Evolutionary conservation across 2,329 filamentous ascomycete genomes (phyloP), one percentile per base, ranked within the genome.

Genomic region (Clonostachys chloroleuca): DNA sequence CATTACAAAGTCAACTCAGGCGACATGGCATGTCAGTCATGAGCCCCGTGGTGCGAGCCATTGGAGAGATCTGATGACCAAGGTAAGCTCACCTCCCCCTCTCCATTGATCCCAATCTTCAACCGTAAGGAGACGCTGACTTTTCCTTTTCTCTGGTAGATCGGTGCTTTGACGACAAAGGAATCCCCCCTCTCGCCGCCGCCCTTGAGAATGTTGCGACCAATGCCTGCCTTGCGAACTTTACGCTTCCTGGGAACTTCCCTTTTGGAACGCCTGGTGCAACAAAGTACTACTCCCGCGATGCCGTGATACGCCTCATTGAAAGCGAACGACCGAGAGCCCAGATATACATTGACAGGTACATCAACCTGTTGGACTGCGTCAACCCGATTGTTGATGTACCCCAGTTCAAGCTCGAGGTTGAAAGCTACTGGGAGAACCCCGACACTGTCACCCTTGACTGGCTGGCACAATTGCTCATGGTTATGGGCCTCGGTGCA

Each of bases 191-290:
- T 4, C 54, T 66, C 1, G 54, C 56, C 18, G 47, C 52, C 10
- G 60, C 62, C 12, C 56, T 66, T 12, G 57, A 65, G 40, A 56
- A 59, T 18, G 56, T 66, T 5, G 63, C 59, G 18, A 65, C 62
- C 13, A 65, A 65, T 46, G 63, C 62, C 4, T 66, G 63, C 36
- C 53, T 66, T 30, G 59, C 63, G 43, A 65, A 62, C 50, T 65
- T 66, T 43, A 59, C 58, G 12, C 51, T 67, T 6, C 64, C 64
- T 0, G 62, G 61, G 8, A 67, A 66, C 51, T 67, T 66, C 41
- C 64, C 64, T n/a, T 67, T 67, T 51, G 64, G 64, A 7, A 66
- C 63, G 1, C 63, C 62, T 6, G 62, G 59, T 1, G 61, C 64
- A 0, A 54, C 53, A 12, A 65, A 64, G 46, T 66, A 65, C 51